These are phyloP conservation scores for Mycena sanguinolenta DNA, from an alignment of 768 basidiomycete species.

Conservation along the genomic window DNA sequence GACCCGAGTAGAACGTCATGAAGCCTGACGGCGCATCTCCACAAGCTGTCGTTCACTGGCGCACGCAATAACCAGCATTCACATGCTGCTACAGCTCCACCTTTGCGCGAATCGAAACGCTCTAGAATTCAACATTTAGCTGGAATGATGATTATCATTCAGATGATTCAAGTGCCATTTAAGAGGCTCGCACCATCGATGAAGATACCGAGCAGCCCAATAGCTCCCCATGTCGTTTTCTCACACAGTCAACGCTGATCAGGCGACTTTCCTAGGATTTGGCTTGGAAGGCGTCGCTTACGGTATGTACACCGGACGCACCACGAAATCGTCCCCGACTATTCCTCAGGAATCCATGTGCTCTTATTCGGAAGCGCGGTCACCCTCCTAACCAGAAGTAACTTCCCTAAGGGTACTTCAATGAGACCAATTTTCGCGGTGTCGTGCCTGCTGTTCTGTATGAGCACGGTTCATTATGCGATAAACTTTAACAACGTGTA, in stretches of 20 bases:
- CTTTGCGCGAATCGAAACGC: no score
- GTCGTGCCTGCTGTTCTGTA: constrained; percentile 2
- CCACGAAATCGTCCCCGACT: no score
- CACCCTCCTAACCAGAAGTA: neutral
- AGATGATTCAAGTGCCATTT: no score
- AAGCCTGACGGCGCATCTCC: no score
- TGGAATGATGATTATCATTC: no score
- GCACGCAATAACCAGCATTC: no score
- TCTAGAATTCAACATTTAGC: no score
- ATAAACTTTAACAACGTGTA: constrained; percentile 22
- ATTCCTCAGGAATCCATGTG: constrained; percentile 13
- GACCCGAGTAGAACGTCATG: no score
- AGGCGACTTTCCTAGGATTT: constrained; percentile 13
- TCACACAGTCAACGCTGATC: constrained; percentile 15
- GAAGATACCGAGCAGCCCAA: no score
- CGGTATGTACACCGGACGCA: neutral
- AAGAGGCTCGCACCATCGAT: no score
- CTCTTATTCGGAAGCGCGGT: constrained; percentile 10
- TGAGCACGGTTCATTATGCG: constrained; percentile 13
- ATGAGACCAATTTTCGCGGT: neutral
- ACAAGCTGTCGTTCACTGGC: no score
- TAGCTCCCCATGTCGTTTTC: neutral
- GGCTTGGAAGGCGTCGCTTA: constrained; percentile 15
- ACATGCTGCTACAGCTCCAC: no score
- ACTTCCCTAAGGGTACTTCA: neutral